Evolutionary conservation across 176 grass and related monocot genomes (phyloP).

Genomic region (Aegilops umbellulata): DNA sequence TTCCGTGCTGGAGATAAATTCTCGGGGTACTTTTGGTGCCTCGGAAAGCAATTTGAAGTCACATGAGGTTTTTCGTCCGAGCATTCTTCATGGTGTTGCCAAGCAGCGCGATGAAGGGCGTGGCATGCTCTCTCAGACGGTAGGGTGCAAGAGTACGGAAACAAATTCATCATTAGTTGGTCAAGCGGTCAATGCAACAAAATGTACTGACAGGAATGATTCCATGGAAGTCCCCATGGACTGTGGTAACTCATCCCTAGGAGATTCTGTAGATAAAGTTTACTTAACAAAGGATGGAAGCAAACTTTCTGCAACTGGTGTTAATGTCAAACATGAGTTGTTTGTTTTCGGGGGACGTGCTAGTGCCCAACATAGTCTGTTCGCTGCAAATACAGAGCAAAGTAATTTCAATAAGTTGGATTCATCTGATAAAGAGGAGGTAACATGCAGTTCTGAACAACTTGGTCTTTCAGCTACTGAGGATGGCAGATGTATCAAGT

Average conservation of each 20-base stretch:
- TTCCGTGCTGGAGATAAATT: background rate
- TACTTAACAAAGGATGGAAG: background rate
- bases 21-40: background rate
- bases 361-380: background rate
- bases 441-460: background rate
- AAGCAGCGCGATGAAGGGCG: background rate
- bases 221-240: background rate
- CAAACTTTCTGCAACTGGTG: background rate
- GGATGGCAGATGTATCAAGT: background rate
- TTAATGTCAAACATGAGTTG: background rate
- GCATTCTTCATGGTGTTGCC: background rate
- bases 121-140: background rate
- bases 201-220: background rate
- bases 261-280: constrained; percentile 2
- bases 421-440: constrained; percentile 20
- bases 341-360: constrained; percentile 41
- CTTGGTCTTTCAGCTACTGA: background rate
- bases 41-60: background rate
- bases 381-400: background rate
- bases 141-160: background rate
- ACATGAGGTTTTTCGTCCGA: background rate
- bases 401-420: constrained; percentile 3
- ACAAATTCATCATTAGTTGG: background rate
- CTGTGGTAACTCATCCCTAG: background rate
- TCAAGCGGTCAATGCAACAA: background rate